Conservation (phyloP, 257 asterid genomes). For the Salvia miltiorrhiza region DNA sequence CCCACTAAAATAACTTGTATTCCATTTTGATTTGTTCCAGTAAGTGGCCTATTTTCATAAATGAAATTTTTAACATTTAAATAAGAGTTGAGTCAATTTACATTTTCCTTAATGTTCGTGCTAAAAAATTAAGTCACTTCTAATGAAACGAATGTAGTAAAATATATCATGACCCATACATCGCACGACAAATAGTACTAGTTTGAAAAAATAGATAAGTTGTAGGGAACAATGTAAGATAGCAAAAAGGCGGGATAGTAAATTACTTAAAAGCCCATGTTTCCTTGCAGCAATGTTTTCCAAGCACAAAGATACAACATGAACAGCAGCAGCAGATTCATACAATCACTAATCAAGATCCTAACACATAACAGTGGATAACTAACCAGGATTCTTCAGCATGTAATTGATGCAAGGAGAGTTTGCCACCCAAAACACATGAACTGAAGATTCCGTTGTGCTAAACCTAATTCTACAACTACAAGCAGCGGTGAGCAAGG, state of each 20-base stretch:
- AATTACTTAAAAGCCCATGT: constrained; percentile 21
- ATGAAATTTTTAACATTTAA: too few species aligned
- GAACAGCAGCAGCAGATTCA: constrained; percentile 1
- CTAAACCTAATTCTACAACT: constrained; percentile 24
- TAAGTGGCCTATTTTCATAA: too few species aligned
- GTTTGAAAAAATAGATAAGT: too few species aligned
- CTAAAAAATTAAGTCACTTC: too few species aligned
- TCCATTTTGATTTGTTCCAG: too few species aligned
- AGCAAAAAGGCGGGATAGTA: background rate
- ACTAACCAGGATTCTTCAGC: constrained; percentile 13
- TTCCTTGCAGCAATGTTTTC: constrained; percentile 17
- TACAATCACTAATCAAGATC: constrained; percentile 8
- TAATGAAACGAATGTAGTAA: too few species aligned
- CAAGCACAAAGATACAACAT: constrained; percentile 17
- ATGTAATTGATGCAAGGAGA: constrained; percentile 25
- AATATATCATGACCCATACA: too few species aligned
- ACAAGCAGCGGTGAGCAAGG: background rate
- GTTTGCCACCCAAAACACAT: constrained; percentile 21
- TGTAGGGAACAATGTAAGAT: too few species aligned
- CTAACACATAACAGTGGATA: constrained; percentile 7
- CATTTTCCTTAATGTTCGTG: too few species aligned
- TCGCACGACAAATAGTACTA: too few species aligned
- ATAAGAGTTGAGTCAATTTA: too few species aligned
- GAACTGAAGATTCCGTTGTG: constrained; percentile 16
- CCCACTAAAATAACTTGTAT: too few species aligned